These are phyloP conservation scores for Alloteropsis semialata DNA, from an alignment of 176 grass and related monocot genomes.

Conservation along the genomic window DNA sequence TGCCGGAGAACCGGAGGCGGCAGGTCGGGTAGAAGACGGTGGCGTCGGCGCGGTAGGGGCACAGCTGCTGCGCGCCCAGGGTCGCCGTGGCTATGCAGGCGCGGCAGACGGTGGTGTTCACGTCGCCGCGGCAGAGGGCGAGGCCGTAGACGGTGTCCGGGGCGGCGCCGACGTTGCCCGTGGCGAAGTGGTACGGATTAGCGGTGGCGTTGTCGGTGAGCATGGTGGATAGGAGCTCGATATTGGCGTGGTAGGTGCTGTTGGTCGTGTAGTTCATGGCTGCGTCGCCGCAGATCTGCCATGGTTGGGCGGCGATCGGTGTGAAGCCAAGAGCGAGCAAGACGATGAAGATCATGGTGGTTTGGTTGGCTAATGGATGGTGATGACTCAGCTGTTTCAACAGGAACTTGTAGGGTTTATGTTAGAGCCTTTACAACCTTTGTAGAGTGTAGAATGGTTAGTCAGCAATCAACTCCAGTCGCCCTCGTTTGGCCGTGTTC, in stretches of 20 bases:
- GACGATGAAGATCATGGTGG: not conserved
- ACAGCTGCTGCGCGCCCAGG: not conserved
- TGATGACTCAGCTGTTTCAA: no score
- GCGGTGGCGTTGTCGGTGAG: conserved; percentile 4
- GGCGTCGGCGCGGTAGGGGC: not conserved
- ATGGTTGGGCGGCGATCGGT: not conserved
- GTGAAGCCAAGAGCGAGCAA: not conserved
- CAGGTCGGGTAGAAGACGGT: conserved; percentile 35
- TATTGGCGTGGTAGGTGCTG: not conserved
- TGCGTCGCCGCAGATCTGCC: not conserved
- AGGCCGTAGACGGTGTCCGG: conserved; percentile 26
- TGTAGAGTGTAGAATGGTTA: no score
- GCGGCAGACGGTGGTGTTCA: not conserved
- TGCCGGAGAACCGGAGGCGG: conserved; percentile 43
- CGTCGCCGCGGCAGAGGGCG: conserved; percentile 30
- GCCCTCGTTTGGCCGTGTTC: no score
- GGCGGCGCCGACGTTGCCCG: not conserved
- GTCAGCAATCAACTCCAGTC: no score
- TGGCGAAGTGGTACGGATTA: not conserved
- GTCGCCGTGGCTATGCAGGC: not conserved
- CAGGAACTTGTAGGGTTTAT: no score
- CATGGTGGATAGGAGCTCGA: not conserved
- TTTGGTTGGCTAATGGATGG: not conserved
- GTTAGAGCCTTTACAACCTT: no score
- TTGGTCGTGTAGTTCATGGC: not conserved